Base-by-base conservation (phyloP, 257 asterid genomes). In the Verbascum thapsus region DNA sequence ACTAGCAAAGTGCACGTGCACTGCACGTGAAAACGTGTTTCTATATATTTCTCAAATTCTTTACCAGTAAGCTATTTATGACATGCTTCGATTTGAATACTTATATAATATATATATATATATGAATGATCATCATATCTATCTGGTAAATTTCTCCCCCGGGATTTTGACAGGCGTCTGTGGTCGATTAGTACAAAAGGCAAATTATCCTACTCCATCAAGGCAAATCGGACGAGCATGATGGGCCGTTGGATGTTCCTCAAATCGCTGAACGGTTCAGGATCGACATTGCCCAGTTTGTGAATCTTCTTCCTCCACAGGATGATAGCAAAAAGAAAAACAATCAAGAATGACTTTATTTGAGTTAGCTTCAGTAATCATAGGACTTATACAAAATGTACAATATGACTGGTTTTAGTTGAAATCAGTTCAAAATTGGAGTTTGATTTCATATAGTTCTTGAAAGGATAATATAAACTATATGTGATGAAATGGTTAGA, bases 191-290 rank as follows among this genome's bases (percentile, higher is more conserved):
- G 69, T 86, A 81, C 69, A 78, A 77, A 53, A 69, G 97, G 73
- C 95, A 91, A 62, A 83, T 91, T 43, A 81, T 91, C 66, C 95
- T 84, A 54, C 81, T 91, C 53, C 73, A 85, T 70, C 91, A 91
- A 67, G 96, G 97, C 42, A 81, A 84, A 56, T 81, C 94, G 0
- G 65, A 71, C 10, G 95, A 80, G 22, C 90, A 81, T 45, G 38
- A 67, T 20, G 95, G 95, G 2, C 82, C 89, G 2, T 72, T 88
- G 94, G 79, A 70, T 53, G 67, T 76, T 16, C 67, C 74, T 26
- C 83, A 78, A 63, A 85, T 91, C 41, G 96, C 97, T 0, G 50
- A 78, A 42, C 70, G 64, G 65, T 91, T 88, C 67, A 74, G 73
- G 37, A 60, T 91, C n/a, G 84, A 86, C 20, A 82, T 58, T 15